phyloP scores from a whole-genome alignment of 768 basidiomycete genomes.

The Kwoniella sp. region DNA sequence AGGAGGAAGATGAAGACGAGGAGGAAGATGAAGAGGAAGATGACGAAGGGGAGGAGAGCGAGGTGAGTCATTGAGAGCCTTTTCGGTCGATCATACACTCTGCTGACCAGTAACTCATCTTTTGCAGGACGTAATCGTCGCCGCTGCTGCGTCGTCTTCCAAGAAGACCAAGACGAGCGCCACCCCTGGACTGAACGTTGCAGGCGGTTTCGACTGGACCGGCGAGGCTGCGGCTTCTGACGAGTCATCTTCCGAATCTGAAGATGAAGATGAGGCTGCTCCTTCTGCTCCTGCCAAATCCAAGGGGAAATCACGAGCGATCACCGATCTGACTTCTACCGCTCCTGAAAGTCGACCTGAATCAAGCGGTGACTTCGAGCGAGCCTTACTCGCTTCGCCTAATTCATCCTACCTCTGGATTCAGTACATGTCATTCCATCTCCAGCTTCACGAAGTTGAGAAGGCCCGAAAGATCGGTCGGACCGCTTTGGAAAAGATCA shows the following conservation, averaged over 20 bases:
- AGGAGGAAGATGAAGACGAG: slow-evolving; percentile 57
- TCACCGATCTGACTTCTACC: slow-evolving; percentile 67
- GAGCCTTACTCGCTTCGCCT: slow-evolving; percentile 85
- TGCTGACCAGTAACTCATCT: not conserved
- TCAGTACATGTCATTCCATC: slow-evolving; percentile 98
- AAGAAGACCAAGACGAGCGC: slow-evolving; percentile 18
- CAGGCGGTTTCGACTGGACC: slow-evolving; percentile 56
- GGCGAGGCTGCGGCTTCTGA: slow-evolving; percentile 56
- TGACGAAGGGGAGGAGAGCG: slow-evolving; percentile 57
- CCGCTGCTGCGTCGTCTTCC: slow-evolving; percentile 3
- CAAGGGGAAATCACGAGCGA: slow-evolving; percentile 59
- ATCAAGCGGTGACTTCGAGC: slow-evolving; percentile 92
- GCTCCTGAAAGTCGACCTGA: slow-evolving; percentile 83
- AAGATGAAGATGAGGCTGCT: slow-evolving; percentile 52
- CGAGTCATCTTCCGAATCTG: slow-evolving; percentile 54
- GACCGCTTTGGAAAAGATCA: slow-evolving; percentile 82
- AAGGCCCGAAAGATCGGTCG: slow-evolving; percentile 86
- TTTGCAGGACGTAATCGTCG: slow-evolving; percentile 7
- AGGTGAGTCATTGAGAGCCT: slow-evolving; percentile 15
- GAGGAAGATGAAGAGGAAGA: slow-evolving; percentile 57
- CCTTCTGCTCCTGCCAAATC: slow-evolving; percentile 52
- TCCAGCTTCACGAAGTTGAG: slow-evolving; percentile 93
- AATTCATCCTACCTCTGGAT: slow-evolving; percentile 98
- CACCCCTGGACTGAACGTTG: slow-evolving; percentile 35
- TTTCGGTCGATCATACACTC: too few relatives aligned